These are phyloP conservation scores for Spencermartinsiella europaea DNA, from an alignment of 805 yeast genomes.

Conservation along the genomic window DNA sequence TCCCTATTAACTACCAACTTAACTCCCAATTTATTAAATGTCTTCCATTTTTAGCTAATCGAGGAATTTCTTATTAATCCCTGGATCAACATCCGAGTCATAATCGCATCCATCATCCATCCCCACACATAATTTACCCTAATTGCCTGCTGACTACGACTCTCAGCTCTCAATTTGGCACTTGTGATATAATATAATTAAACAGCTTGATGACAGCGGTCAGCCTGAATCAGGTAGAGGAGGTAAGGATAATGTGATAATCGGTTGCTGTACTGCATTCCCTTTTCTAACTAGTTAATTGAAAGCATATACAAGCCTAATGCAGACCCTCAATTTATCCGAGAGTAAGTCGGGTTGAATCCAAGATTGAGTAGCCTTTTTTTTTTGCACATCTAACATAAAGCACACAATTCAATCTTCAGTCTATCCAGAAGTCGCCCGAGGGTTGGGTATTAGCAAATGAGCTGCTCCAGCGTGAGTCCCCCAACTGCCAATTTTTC, in stretches of 20 bases:
- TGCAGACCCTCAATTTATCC: constrained; percentile 3
- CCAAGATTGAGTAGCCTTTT: background rate
- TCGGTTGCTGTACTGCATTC: background rate
- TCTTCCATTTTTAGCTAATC: too few relatives aligned
- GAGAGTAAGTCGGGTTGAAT: constrained; percentile 4
- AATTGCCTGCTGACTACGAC: too few relatives aligned
- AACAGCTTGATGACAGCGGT: background rate
- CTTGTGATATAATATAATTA: too few relatives aligned
- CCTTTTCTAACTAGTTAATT: constrained; percentile 9
- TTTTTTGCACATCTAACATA: background rate
- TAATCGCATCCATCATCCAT: too few relatives aligned
- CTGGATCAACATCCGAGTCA: too few relatives aligned
- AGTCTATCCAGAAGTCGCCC: constrained; percentile 50
- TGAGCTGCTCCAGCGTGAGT: constrained; percentile 37
- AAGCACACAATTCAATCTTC: constrained; percentile 50
- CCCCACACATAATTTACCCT: too few relatives aligned
- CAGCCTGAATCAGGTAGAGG: background rate
- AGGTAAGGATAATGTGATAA: background rate
- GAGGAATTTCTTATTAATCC: too few relatives aligned
- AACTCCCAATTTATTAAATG: too few relatives aligned
- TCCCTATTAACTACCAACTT: too few relatives aligned
- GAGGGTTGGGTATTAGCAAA: constrained; percentile 57
- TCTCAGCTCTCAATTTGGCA: too few relatives aligned
- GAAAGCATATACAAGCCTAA: constrained; percentile 13
- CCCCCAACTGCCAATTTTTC: constrained; percentile 49